phyloP scores from a whole-genome alignment of 495 filamentous ascomycete genomes.

The Cercophora scortea region DNA sequence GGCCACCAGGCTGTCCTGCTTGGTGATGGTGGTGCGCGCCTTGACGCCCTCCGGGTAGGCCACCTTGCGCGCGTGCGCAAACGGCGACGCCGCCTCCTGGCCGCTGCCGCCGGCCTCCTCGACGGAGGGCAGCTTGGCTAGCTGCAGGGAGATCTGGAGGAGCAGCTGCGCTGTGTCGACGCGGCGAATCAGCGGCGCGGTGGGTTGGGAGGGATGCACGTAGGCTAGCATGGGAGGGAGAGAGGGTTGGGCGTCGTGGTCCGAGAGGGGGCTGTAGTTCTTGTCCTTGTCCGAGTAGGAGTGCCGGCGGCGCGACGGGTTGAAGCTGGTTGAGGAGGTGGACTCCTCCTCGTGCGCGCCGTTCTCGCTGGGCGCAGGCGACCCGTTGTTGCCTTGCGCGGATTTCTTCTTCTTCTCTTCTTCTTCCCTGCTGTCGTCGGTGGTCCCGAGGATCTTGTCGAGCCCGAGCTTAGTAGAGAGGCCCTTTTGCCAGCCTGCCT shows the following conservation, averaged over 20 bases:
- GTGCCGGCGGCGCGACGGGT: not conserved
- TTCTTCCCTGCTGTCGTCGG: constrained; percentile 14
- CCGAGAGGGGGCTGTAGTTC: not conserved
- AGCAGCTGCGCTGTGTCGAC: constrained; percentile 81
- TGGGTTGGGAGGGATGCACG: constrained; percentile 46
- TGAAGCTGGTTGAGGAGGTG: not conserved
- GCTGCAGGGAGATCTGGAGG: constrained; percentile 69
- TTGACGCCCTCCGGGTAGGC: constrained; percentile 72
- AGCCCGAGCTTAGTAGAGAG: constrained; percentile 71
- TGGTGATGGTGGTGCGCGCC: constrained; percentile 65
- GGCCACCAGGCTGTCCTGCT: constrained; percentile 67
- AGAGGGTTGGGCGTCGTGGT: constrained; percentile 30
- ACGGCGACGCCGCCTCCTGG: constrained; percentile 50
- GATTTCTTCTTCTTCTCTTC: constrained; percentile 9
- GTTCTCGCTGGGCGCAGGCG: constrained; percentile 1
- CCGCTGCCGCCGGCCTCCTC: constrained; percentile 46
- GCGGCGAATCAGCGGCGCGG: constrained; percentile 62
- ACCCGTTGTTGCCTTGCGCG: not conserved
- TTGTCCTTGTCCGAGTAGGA: not conserved
- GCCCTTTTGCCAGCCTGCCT: constrained; percentile 80
- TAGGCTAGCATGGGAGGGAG: constrained; percentile 73
- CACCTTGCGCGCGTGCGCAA: constrained; percentile 69
- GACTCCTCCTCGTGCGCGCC: not conserved
- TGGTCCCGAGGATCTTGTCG: constrained; percentile 48
- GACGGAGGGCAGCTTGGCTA: constrained; percentile 66